phyloP scores from a whole-genome alignment of 2,329 filamentous ascomycete species.

The Knufia fluminis region DNA sequence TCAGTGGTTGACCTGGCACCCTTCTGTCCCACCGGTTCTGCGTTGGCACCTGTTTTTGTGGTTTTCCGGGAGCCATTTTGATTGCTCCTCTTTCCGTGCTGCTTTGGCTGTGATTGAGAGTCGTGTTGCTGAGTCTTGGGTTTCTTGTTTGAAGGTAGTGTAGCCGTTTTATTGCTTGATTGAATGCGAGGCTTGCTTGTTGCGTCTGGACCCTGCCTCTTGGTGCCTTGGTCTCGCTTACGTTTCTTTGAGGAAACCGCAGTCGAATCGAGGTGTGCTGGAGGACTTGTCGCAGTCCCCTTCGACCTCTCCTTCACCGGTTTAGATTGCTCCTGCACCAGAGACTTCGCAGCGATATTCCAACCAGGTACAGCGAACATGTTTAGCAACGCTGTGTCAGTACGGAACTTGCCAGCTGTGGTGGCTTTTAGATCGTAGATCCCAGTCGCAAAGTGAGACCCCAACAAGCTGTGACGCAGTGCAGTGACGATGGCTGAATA shows the following conservation, averaged over 20 bases:
- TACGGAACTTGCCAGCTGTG: not conserved
- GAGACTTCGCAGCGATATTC: slow-evolving; percentile 53
- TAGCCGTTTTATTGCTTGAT: not conserved
- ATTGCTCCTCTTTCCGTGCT: not conserved
- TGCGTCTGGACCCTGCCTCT: not conserved
- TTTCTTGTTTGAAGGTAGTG: slow-evolving; percentile 1
- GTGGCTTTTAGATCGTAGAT: not conserved
- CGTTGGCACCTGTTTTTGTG: not conserved
- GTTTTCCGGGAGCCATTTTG: not conserved
- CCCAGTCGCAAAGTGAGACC: not conserved
- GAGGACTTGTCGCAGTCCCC: slow-evolving; percentile 4
- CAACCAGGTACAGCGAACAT: slow-evolving; percentile 93
- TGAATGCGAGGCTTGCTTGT: not conserved
- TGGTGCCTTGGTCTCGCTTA: slow-evolving; percentile 31
- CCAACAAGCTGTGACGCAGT: not conserved
- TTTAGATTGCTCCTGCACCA: slow-evolving; percentile 51
- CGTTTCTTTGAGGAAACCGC: slow-evolving; percentile 41
- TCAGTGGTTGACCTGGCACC: not conserved
- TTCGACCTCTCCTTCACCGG: slow-evolving; percentile 25
- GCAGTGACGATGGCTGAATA: not conserved
- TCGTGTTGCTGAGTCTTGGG: not conserved
- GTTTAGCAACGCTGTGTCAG: slow-evolving; percentile 5
- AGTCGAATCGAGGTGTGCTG: not conserved
- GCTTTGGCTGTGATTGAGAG: not conserved
- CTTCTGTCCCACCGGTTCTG: not conserved